These are phyloP conservation scores for Zea mays DNA, from an alignment of 176 grass and related monocot species.

Conservation along the genomic window Zm-B73-REFERENCE-NAM-5.0 NC_050099.1:175149001-175149500, in stretches of 20 bases:
- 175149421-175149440: slow-evolving; percentile 40
- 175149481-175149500: slow-evolving; percentile 47
- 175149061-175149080: slow-evolving; percentile 55
- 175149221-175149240: slow-evolving; percentile 39
- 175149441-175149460: slow-evolving; percentile 54
- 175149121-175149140: slow-evolving; percentile 81
- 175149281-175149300: background rate
- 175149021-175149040: slow-evolving; percentile 61
- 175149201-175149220: slow-evolving; percentile 26
- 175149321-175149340: slow-evolving; percentile 46
- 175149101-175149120: slow-evolving; percentile 91
- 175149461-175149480: slow-evolving; percentile 61
- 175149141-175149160: slow-evolving; percentile 69
- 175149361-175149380: background rate
- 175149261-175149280: background rate
- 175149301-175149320: slow-evolving; percentile 48
- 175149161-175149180: slow-evolving; percentile 48
- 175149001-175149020: slow-evolving; percentile 68
- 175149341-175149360: slow-evolving; percentile 48
- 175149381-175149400: slow-evolving; percentile 16
- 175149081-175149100: slow-evolving; percentile 76
- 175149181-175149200: slow-evolving; percentile 42
- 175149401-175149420: slow-evolving; percentile 50
- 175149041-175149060: slow-evolving; percentile 85
- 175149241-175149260: slow-evolving; percentile 32